Conservation (phyloP, 768 basidiomycete genomes). For the Suillus decipiens region DNA sequence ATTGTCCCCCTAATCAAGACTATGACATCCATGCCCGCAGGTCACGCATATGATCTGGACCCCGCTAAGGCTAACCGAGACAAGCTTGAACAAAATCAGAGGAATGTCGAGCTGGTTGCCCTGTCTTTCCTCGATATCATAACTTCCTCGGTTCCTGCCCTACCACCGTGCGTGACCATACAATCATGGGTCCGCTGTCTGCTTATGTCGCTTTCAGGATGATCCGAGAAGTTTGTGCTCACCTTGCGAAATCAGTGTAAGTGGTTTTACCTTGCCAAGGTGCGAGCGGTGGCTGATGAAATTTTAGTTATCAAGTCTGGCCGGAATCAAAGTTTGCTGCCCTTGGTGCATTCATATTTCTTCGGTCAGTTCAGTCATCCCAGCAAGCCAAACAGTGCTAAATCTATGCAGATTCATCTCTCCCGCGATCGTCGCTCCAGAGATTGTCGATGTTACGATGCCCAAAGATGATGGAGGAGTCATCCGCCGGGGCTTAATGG, state of each 20-base stretch:
- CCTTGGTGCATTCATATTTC: slow-evolving; percentile 88
- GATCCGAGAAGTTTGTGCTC: slow-evolving; percentile 84
- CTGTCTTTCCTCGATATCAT: slow-evolving; percentile 76
- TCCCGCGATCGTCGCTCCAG: slow-evolving; percentile 86
- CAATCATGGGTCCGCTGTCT: not conserved
- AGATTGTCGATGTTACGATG: slow-evolving; percentile 79
- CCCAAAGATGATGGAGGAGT: slow-evolving; percentile 59
- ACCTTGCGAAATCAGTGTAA: slow-evolving; percentile 79
- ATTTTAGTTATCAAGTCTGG: slow-evolving; percentile 61
- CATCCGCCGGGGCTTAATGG: slow-evolving; percentile 77
- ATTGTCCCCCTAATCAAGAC: slow-evolving; percentile 76
- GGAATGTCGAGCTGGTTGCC: slow-evolving; percentile 72
- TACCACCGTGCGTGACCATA: slow-evolving; percentile 66
- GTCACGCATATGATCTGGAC: slow-evolving; percentile 78
- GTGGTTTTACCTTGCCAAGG: slow-evolving; percentile 29
- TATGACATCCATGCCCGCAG: slow-evolving; percentile 71
- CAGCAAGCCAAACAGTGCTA: not conserved
- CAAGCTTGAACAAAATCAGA: slow-evolving; percentile 65
- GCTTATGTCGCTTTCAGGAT: slow-evolving; percentile 49
- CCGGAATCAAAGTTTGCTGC: slow-evolving; percentile 81
- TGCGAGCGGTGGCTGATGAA: slow-evolving; percentile 13
- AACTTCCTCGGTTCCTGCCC: slow-evolving; percentile 61
- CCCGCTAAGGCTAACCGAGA: slow-evolving; percentile 59
- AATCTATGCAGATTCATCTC: slow-evolving; percentile 73
- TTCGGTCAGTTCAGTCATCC: slow-evolving; percentile 53